Base-by-base conservation (phyloP, 768 basidiomycete genomes). In the Coprinopsis sp. region DNA sequence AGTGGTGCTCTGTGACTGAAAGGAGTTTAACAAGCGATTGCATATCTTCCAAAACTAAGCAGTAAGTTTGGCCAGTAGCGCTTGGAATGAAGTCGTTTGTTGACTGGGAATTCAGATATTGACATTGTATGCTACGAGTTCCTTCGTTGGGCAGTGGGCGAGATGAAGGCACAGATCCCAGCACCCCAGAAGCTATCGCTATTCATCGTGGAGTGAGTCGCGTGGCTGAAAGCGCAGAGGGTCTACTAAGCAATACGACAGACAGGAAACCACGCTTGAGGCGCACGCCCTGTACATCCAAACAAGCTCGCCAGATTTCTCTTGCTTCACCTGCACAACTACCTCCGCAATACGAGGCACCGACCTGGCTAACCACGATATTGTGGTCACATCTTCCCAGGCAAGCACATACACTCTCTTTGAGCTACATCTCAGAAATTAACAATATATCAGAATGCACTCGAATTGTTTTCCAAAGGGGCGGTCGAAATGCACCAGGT, bases 401-500 rank as follows among this genome's bases (percentile, higher is more conserved):
- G 52, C 46, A 44, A 25, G 33, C 19, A 21, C n/a, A 40, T 39
- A 14, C 28, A 18, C 8, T 12, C 12, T 19, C 29, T 46, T 25
- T 36, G 33, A 6, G n/a, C 16, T 28, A n/a, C n/a, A n/a, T n/a
- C n/a, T n/a, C n/a, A n/a, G n/a, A n/a, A n/a, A n/a, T n/a, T n/a
- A n/a, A n/a, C n/a, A n/a, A n/a, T n/a, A n/a, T n/a, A n/a, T n/a
- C n/a, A 33, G 34, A 24, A 10, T 25, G 34, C 49, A 16, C 16
- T 52, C 13, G 47, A 49, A 19, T 14, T 44, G 13, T 54, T 79
- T 11, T 38, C 56, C 5, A 57, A 54, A 36, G 70, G 69, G 19
- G 57, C 58, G 19, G 58, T 77, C 46, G 55, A 66, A 22, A 64
- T 79, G 40, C 62, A 67, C 6, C 73, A 79, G 52, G 46, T 76